Evolutionary conservation across 2,329 filamentous ascomycete species (phyloP), one percentile per base, ranked within the genome.

Genomic region (Pseudocercospora macadamiae): DNA sequence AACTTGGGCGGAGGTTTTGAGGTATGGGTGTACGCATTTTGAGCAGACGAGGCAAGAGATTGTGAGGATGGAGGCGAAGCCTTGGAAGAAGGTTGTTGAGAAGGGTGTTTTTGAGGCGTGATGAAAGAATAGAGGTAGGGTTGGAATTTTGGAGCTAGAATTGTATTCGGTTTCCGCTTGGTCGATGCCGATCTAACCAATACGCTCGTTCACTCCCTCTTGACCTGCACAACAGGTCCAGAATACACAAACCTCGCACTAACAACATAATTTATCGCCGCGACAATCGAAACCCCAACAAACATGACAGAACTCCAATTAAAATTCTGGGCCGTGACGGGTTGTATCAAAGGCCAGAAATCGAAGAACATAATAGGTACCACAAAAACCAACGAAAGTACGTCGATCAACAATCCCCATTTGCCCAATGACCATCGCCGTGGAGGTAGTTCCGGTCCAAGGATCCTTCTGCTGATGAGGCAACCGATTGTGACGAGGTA

Each of bases 381-480:
- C 44, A 60, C 19, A 23, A 56, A 66, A 18, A 53, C 30, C 4
- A 62, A 16, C 1, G 70, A 63, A 4, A 59, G 53, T 10, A 73
- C 67, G 56, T 80, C 79, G 57, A 79, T 55, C 14, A 70, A 60
- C 1, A 78, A 61, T 0, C 77, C 76, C 47, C 68, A 71, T 7
- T 65, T 64, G 1, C 76, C 75, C 12, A 80, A 71, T 42, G 63
- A 71, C 74, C 70, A 79, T 19, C 71, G 68, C 4, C 70, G 68
- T 0, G 66, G 69, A 0, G 74, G 75, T 0, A 79, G 64, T 0
- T 69, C 63, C 34, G 73, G 63, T 4, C 59, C 61, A 1, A 62
- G 64, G 32, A 78, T 51, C 3, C 77, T 74, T 44, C 71, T 72
- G 57, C 72, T 65, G 30, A 76, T 63, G 2, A 76, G 30, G 55